Conservation (phyloP, 768 basidiomycete genomes). For the Amylocystis lapponica region DNA sequence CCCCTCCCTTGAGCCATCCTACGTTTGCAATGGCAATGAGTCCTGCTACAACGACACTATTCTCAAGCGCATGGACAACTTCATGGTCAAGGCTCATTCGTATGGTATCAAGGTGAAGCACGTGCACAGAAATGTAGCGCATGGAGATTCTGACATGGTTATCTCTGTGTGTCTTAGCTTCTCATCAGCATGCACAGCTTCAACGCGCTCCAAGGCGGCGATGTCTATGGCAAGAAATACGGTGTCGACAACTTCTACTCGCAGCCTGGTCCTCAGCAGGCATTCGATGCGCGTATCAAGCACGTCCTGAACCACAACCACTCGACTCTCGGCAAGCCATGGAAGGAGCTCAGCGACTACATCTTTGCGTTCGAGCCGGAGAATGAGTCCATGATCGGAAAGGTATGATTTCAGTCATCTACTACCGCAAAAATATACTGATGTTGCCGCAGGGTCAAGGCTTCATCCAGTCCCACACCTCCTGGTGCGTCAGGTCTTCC, state of each 20-base stretch:
- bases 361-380: slow-evolving; percentile 35
- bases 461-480: slow-evolving; percentile 14
- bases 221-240: slow-evolving; percentile 30
- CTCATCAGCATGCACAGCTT: slow-evolving; percentile 22
- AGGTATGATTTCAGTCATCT: slow-evolving; percentile 5
- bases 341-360: slow-evolving; percentile 32
- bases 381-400: slow-evolving; percentile 31
- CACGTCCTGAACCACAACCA: slow-evolving; percentile 36
- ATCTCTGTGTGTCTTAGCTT: slow-evolving; percentile 1
- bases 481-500: slow-evolving; percentile 6
- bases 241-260: slow-evolving; percentile 31
- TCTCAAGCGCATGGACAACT: slow-evolving; percentile 30
- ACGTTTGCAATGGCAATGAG: slow-evolving; percentile 22
- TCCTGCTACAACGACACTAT: slow-evolving; percentile 31
- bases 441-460: slow-evolving; percentile 12
- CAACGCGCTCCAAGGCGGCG: slow-evolving; percentile 28
- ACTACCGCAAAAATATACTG: neutral
- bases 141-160: neutral
- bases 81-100: slow-evolving; percentile 33
- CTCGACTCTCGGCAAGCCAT: slow-evolving; percentile 28
- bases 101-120: slow-evolving; percentile 25
- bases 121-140: neutral
- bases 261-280: slow-evolving; percentile 17
- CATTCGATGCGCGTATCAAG: slow-evolving; percentile 32
- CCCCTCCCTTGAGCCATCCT: slow-evolving; percentile 28